Conservation (phyloP, 768 basidiomycete genomes). For the Roridomyces roridus region DNA sequence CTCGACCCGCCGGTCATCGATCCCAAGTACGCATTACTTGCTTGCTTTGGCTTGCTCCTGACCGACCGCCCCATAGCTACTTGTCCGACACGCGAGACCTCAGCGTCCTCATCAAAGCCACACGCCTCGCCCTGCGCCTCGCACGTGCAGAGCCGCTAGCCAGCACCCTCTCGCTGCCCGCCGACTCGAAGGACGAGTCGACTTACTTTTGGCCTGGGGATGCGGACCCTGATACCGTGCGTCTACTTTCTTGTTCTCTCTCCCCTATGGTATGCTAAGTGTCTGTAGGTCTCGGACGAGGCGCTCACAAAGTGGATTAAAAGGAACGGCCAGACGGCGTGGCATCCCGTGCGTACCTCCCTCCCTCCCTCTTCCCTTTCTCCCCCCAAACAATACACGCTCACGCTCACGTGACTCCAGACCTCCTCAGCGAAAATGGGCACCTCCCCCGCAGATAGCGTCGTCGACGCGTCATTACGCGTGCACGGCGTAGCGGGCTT, state of each 20-base stretch:
- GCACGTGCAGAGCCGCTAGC: conserved; percentile 23
- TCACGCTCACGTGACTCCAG: conserved; percentile 11
- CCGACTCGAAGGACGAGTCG: conserved; percentile 11
- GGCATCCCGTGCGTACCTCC: conserved; percentile 16
- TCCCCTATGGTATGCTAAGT: too few relatives aligned
- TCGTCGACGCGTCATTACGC: conserved; percentile 21
- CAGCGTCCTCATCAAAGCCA: conserved; percentile 20
- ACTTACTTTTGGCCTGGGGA: conserved; percentile 30
- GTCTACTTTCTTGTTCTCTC: too few relatives aligned
- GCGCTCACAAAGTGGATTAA: conserved; percentile 11
- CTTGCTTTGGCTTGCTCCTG: not conserved
- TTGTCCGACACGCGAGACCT: conserved; percentile 25
- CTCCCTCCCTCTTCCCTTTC: not conserved
- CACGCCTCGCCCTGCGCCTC: conserved; percentile 28
- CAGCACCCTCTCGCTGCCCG: conserved; percentile 7
- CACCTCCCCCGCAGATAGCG: conserved; percentile 14
- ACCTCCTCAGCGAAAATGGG: conserved; percentile 29
- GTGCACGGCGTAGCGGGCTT: not conserved
- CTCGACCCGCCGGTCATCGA: conserved; percentile 15
- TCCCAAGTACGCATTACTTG: conserved; percentile 11
- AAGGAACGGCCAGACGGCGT: conserved; percentile 16
- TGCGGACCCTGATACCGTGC: conserved; percentile 15
- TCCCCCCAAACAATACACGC: too few relatives aligned
- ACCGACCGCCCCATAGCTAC: conserved; percentile 19
- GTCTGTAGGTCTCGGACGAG: conserved; percentile 3